Evolutionary conservation across 2,329 filamentous ascomycete species (phyloP).

Genomic region (Alternaria longipes): DNA sequence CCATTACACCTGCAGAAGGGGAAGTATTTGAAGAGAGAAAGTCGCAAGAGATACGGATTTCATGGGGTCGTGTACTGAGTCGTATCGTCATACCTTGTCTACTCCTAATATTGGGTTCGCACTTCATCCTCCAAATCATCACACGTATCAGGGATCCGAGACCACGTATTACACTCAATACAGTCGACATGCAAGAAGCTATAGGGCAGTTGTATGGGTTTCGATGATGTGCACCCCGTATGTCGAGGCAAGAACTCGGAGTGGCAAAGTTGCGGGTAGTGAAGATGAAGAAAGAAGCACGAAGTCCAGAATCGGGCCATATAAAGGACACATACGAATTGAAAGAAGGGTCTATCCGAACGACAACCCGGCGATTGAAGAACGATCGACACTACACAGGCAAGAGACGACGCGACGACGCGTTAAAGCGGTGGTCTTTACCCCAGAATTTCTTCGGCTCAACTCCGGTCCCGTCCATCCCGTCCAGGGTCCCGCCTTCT

Average conservation of each 20-base stretch:
- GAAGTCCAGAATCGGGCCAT: background rate
- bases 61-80: slow-evolving; percentile 23
- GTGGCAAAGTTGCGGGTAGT: background rate
- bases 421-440: background rate
- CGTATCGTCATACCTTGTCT: slow-evolving; percentile 19
- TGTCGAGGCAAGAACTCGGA: background rate
- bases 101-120: slow-evolving; percentile 14
- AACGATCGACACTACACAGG: background rate
- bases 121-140: slow-evolving; percentile 12
- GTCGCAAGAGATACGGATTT: background rate
- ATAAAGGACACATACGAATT: background rate
- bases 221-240: background rate
- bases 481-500: background rate
- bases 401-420: background rate
- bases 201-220: slow-evolving; percentile 15
- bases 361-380: background rate
- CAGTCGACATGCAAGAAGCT: slow-evolving; percentile 17
- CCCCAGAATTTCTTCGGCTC: background rate
- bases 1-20: background rate
- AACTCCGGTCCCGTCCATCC: background rate
- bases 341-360: background rate
- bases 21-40: slow-evolving; percentile 1
- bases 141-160: background rate
- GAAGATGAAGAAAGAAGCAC: background rate
- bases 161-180: slow-evolving; percentile 7